phyloP scores from a whole-genome alignment of 371 early-diverging fungal genomes.

The Mortierella sp. region DNA sequence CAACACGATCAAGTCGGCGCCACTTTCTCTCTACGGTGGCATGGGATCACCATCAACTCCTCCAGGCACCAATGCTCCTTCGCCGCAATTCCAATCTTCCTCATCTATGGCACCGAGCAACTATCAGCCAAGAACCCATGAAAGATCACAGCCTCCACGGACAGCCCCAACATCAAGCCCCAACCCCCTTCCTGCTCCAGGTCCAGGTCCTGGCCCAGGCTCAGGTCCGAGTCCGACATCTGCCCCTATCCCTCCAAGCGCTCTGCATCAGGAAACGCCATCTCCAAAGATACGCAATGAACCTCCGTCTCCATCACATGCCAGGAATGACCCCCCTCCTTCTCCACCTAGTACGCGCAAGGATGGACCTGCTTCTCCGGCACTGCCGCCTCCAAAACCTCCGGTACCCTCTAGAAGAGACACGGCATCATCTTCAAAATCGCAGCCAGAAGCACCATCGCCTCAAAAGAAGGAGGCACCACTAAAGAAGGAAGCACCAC shows the following conservation, averaged over 20 bases:
- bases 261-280: slow-evolving; percentile 38
- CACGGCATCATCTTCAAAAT: slow-evolving; percentile 34
- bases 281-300: slow-evolving; percentile 34
- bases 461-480: slow-evolving; percentile 17
- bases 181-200: slow-evolving; percentile 4
- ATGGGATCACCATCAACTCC: slow-evolving; percentile 26
- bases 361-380: slow-evolving; percentile 2
- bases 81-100: slow-evolving; percentile 7
- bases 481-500: too few species aligned
- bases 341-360: slow-evolving; percentile 28
- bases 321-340: slow-evolving; percentile 28
- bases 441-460: slow-evolving; percentile 33
- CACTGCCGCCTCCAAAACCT: neutral
- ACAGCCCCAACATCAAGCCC: slow-evolving; percentile 16
- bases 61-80: slow-evolving; percentile 2
- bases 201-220: slow-evolving; percentile 2
- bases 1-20: slow-evolving; percentile 7
- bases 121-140: slow-evolving; percentile 45
- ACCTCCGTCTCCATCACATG: slow-evolving; percentile 22
- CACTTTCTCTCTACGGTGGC: slow-evolving; percentile 45
- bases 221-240: slow-evolving; percentile 7
- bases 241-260: slow-evolving; percentile 20
- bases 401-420: slow-evolving; percentile 30
- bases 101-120: slow-evolving; percentile 28
- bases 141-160: slow-evolving; percentile 14